These are phyloP conservation scores for Mortierella sp. DNA, from an alignment of 371 early-diverging fungal genomes.

Conservation along the genomic window DNA sequence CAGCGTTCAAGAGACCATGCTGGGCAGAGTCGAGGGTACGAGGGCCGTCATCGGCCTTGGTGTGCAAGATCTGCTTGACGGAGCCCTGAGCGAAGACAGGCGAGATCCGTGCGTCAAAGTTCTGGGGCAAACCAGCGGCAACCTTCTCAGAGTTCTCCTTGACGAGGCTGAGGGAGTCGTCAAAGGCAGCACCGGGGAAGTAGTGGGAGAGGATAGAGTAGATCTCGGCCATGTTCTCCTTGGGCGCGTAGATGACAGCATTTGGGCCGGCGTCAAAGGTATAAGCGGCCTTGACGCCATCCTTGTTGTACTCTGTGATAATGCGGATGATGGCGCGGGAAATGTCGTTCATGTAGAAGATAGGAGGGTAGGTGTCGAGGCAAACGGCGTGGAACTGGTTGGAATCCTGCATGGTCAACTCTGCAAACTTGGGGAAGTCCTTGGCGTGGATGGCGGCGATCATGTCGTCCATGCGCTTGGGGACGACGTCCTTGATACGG, in stretches of 20 bases:
- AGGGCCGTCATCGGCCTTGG: conserved; percentile 95
- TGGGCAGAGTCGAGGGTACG: conserved; percentile 70
- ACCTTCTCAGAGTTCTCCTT: conserved; percentile 27
- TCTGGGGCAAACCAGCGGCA: conserved; percentile 61
- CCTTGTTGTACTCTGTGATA: conserved; percentile 90
- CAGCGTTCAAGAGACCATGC: conserved; percentile 72
- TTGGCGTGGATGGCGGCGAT: conserved; percentile 84
- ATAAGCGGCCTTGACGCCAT: conserved; percentile 82
- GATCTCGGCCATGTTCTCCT: conserved; percentile 86
- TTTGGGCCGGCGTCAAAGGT: conserved; percentile 99
- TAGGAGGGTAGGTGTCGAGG: conserved; percentile 94
- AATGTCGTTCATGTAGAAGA: conserved; percentile 96
- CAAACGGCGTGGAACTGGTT: conserved; percentile 99
- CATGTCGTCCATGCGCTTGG: conserved; percentile 90
- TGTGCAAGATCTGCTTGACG: conserved; percentile 91
- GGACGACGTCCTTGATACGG: conserved; percentile 88
- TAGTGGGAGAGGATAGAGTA: conserved; percentile 84
- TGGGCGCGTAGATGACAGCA: conserved; percentile 94
- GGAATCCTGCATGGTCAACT: conserved; percentile 97
- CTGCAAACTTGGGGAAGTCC: conserved; percentile 94
- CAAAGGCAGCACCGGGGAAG: conserved; percentile 86
- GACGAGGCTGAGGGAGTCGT: conserved; percentile 72
- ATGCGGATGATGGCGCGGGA: conserved; percentile 91
- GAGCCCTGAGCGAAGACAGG: conserved; percentile 78
- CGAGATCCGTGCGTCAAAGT: conserved; percentile 69